Conservation (phyloP, 768 basidiomycete species). For the Rhodocollybia butyracea region DNA sequence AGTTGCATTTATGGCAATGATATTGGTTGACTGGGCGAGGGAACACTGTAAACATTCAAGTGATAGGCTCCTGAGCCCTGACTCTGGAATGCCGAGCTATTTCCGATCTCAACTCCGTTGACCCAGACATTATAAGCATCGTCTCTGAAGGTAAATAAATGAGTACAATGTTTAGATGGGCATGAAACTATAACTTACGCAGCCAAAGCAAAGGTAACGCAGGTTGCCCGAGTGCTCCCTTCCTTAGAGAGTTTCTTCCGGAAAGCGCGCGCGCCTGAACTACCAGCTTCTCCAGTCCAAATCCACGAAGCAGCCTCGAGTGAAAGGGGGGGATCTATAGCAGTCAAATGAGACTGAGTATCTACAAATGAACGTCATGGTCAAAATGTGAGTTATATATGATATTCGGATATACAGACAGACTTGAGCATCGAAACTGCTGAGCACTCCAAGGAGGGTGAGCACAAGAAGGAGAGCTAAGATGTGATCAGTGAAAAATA, state of each 20-base stretch:
- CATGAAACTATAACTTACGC: not conserved
- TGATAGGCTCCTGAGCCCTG: too few species aligned
- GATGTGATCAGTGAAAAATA: too few species aligned
- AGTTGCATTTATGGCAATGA: not conserved
- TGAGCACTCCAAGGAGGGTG: not conserved
- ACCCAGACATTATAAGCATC: not conserved
- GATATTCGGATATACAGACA: not conserved
- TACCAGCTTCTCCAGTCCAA: not conserved
- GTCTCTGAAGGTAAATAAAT: not conserved
- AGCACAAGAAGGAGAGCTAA: not conserved
- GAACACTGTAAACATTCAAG: not conserved
- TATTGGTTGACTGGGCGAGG: not conserved
- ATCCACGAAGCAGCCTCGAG: not conserved
- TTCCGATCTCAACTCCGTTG: not conserved
- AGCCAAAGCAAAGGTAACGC: not conserved
- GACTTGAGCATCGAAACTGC: not conserved
- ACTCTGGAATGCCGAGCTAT: not conserved
- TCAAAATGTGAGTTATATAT: too few species aligned
- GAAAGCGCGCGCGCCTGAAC: not conserved
- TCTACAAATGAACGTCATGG: too few species aligned
- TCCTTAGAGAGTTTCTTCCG: not conserved
- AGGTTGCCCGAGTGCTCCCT: not conserved
- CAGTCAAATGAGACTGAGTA: too few species aligned
- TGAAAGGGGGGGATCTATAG: not conserved
- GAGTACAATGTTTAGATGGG: not conserved